These are phyloP conservation scores for Monoraphidium neglectum DNA, from an alignment of 139 green algal genomes.

Conservation along the genomic window DNA sequence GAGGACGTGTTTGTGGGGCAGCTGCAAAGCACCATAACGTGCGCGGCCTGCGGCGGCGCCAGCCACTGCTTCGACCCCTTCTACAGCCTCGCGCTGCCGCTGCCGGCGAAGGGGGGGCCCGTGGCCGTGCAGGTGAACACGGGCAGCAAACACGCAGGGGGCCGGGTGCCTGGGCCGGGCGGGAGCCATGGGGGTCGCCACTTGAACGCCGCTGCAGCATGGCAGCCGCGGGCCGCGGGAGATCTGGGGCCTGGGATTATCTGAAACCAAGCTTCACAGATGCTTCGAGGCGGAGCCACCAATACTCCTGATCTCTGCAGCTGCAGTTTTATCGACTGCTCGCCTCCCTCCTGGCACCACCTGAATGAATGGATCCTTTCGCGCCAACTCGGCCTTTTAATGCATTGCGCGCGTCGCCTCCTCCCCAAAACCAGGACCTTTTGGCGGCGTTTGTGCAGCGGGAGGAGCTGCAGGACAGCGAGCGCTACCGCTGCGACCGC, in stretches of 20 bases:
- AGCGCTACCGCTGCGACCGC: constrained; percentile 58
- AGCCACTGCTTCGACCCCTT: constrained; percentile 83
- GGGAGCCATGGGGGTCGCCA: background rate
- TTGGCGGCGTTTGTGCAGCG: constrained; percentile 48
- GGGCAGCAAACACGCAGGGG: background rate
- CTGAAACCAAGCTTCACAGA: too few relatives aligned
- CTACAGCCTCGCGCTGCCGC: constrained; percentile 75
- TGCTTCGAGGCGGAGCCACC: too few relatives aligned
- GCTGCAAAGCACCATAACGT: constrained; percentile 79
- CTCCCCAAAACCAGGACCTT: constrained; percentile 26
- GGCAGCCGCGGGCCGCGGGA: too few relatives aligned
- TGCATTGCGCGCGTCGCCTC: background rate
- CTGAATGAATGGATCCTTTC: constrained; percentile 54
- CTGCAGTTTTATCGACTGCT: background rate
- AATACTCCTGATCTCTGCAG: background rate
- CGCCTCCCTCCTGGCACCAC: background rate
- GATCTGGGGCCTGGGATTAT: too few relatives aligned
- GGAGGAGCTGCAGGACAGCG: constrained; percentile 42
- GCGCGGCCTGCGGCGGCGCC: constrained; percentile 49
- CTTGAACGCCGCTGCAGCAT: background rate
- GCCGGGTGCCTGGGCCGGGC: background rate
- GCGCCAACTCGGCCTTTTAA: background rate
- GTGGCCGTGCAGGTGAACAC: constrained; percentile 25
- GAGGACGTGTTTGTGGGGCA: constrained; percentile 81
- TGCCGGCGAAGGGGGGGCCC: constrained; percentile 40